Percentiles rank a stretch among this genome's conserved stretches.
These are phyloP conservation scores for Saccharomyces pastorianus DNA, from an alignment of 1,139 yeast species.

Conservation along the genomic window DNA sequence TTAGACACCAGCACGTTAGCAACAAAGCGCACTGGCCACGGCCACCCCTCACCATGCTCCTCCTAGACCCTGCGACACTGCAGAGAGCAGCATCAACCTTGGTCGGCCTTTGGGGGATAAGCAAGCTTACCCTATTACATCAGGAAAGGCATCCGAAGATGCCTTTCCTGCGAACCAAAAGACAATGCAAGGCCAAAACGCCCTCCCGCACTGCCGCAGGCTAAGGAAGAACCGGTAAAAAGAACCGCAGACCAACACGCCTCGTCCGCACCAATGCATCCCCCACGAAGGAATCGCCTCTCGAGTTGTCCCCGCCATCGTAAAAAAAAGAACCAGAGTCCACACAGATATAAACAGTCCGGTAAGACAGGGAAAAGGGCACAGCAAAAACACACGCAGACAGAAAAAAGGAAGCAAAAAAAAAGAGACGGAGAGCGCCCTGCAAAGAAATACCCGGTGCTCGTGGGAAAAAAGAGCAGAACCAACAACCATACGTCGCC, in stretches of 20 bases:
- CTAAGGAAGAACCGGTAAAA: background rate
- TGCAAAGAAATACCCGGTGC: no score
- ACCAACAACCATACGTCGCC: background rate
- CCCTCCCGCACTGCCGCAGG: background rate
- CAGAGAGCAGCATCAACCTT: background rate
- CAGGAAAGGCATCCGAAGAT: constrained; percentile 10
- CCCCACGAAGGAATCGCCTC: background rate
- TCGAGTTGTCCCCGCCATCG: no score
- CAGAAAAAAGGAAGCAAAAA: background rate
- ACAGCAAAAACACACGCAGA: background rate
- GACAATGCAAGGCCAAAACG: constrained; percentile 7
- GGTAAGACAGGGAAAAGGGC: background rate
- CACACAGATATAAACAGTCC: background rate
- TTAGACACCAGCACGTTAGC: background rate
- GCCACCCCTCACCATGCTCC: background rate
- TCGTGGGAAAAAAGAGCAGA: background rate
- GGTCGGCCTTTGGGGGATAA: constrained; percentile 37
- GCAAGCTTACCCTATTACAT: constrained; percentile 75
- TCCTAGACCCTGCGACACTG: background rate
- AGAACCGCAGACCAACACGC: background rate
- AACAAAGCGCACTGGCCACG: background rate
- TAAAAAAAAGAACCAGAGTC: background rate
- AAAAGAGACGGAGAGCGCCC: background rate
- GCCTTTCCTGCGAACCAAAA: constrained; percentile 6
- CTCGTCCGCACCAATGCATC: background rate